Evolutionary conservation across 2,329 filamentous ascomycete species (phyloP).

Genomic region (Fusarium begoniae): DNA sequence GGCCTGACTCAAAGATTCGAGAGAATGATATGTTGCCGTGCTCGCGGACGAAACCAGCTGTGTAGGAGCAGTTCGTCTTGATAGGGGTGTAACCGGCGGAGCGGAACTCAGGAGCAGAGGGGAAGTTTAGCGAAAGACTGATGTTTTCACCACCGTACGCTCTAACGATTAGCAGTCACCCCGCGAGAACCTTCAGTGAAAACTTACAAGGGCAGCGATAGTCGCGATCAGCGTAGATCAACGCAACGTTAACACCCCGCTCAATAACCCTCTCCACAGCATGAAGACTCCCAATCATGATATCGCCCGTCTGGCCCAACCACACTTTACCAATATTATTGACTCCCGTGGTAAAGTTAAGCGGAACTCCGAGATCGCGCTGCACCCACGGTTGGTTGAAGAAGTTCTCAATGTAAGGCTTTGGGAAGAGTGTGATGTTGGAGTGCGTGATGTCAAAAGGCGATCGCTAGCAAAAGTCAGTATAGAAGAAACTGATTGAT

Average conservation of each 20-base stretch:
- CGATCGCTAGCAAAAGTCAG: conserved; percentile 55
- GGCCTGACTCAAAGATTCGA: conserved; percentile 70
- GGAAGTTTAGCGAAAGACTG: conserved; percentile 65
- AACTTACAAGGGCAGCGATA: conserved; percentile 67
- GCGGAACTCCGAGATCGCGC: conserved; percentile 66
- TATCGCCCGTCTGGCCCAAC: conserved; percentile 69
- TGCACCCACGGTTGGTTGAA: conserved; percentile 68
- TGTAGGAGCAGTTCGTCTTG: conserved; percentile 69
- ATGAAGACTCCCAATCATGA: conserved; percentile 51
- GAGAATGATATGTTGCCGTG: conserved; percentile 75
- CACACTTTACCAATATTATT: conserved; percentile 54
- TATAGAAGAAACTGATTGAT: not conserved
- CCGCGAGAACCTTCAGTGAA: fast-evolving
- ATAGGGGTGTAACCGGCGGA: conserved; percentile 75
- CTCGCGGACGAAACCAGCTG: conserved; percentile 77
- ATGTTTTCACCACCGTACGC: conserved; percentile 69
- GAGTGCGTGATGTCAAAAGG: conserved; percentile 69
- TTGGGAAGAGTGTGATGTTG: conserved; percentile 65
- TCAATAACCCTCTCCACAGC: conserved; percentile 67
- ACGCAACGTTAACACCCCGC: conserved; percentile 70
- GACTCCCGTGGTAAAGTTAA: conserved; percentile 61
- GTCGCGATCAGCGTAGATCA: conserved; percentile 72
- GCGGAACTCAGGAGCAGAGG: conserved; percentile 62
- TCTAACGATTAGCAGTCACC: not conserved
- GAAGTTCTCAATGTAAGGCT: conserved; percentile 67